Evolutionary conservation across 345 rosid species (phyloP).

Genomic region (Pugionium dolabratum): DNA sequence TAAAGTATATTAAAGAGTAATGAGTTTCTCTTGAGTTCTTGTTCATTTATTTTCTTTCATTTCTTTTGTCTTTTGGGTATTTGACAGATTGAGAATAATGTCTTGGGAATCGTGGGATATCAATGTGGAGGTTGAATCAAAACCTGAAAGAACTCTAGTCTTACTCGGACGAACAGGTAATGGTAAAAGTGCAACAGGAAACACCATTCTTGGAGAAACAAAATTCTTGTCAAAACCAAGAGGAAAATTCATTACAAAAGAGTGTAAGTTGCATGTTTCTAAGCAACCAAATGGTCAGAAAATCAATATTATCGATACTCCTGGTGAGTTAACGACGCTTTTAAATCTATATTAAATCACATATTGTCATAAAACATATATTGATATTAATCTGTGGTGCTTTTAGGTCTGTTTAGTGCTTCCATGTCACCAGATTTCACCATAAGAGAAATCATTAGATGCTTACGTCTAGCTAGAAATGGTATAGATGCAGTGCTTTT

Average conservation of each 20-base stretch:
- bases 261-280: slow-evolving; percentile 33
- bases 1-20: slow-evolving; percentile 19
- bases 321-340: too few species aligned
- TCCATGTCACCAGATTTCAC: slow-evolving; percentile 50
- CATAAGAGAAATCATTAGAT: slow-evolving; percentile 67
- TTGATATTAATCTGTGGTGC: too few species aligned
- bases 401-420: slow-evolving; percentile 65
- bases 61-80: neutral
- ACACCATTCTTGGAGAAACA: slow-evolving; percentile 66
- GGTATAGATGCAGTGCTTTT: slow-evolving; percentile 72
- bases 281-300: slow-evolving; percentile 9
- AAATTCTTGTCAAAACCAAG: slow-evolving; percentile 66
- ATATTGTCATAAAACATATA: too few species aligned
- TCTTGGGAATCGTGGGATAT: neutral
- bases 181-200: slow-evolving; percentile 94
- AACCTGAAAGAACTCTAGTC: slow-evolving; percentile 46
- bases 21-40: neutral
- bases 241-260: slow-evolving; percentile 33
- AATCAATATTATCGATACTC: too few species aligned
- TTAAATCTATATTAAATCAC: too few species aligned
- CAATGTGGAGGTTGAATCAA: slow-evolving; percentile 23
- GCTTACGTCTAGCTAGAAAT: slow-evolving; percentile 66
- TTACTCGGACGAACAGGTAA: slow-evolving; percentile 87
- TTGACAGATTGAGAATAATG: slow-evolving; percentile 7
- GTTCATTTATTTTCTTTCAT: neutral